Percentiles rank a stretch among this genome's conserved stretches.
Conservation (phyloP, 495 filamentous ascomycete species). For the Arthonia radiata region DNA sequence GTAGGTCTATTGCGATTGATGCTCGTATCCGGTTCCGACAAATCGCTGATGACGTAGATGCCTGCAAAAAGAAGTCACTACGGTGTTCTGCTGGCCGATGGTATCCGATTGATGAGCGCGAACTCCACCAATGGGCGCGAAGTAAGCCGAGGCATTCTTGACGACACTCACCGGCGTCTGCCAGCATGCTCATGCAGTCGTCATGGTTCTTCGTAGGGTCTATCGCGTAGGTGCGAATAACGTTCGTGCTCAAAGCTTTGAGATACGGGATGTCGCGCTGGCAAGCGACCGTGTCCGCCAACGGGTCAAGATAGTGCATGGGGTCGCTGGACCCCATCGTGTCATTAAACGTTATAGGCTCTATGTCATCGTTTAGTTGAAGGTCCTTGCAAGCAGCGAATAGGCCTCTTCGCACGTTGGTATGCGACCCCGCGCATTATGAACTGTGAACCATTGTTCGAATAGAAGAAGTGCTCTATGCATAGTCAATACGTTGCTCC, state of each 20-base stretch:
- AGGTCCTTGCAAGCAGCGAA: no score
- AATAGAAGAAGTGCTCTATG: no score
- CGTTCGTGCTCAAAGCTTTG: slow-evolving; percentile 54
- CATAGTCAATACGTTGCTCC: no score
- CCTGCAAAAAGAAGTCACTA: no score
- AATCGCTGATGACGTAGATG: slow-evolving; percentile 73
- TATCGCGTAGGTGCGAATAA: slow-evolving; percentile 81
- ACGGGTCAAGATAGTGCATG: slow-evolving; percentile 33
- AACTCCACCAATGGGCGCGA: no score
- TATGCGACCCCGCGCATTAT: no score
- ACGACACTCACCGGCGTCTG: slow-evolving; percentile 66
- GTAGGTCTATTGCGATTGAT: slow-evolving; percentile 56
- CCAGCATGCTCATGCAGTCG: slow-evolving; percentile 62
- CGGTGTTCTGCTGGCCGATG: no score
- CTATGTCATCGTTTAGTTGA: slow-evolving; percentile 10
- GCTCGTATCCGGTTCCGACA: slow-evolving; percentile 52
- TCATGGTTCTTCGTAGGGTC: slow-evolving; percentile 55
- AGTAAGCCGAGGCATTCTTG: no score
- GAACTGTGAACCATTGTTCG: no score
- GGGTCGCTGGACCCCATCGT: slow-evolving; percentile 10
- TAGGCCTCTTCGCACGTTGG: no score
- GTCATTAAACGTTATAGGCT: slow-evolving; percentile 24
- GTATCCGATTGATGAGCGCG: no score
- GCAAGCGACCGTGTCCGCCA: slow-evolving; percentile 47
- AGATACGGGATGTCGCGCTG: slow-evolving; percentile 66